Evolutionary conservation across 495 filamentous ascomycete species (phyloP).

Genomic region (Extremus antarcticus): DNA sequence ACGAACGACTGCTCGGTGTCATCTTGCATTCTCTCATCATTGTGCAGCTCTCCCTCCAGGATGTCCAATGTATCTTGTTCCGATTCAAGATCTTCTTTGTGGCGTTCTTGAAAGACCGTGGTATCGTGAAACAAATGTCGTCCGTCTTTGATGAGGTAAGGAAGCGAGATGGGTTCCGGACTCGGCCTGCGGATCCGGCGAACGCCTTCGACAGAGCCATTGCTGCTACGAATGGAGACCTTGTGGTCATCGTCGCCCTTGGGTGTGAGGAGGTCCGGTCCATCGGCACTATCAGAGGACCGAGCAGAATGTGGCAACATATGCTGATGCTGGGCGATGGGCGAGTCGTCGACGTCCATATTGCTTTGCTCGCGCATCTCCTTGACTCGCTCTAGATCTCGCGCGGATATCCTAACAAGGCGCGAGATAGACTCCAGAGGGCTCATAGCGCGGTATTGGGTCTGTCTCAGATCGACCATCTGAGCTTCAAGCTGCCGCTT

Average conservation of each 20-base stretch:
- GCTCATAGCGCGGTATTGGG: conserved; percentile 23
- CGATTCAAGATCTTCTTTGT: conserved; percentile 15
- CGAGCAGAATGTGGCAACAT: conserved; percentile 5
- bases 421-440: conserved; percentile 22
- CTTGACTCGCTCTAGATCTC: conserved; percentile 4
- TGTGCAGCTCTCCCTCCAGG: conserved; percentile 2
- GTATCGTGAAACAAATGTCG: conserved; percentile 8
- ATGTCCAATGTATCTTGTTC: conserved; percentile 8
- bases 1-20: background rate
- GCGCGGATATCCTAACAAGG: conserved; percentile 18
- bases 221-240: conserved; percentile 16
- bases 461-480: conserved; percentile 26
- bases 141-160: conserved; percentile 28
- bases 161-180: conserved; percentile 26
- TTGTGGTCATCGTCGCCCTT: conserved; percentile 16
- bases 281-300: conserved; percentile 16
- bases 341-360: conserved; percentile 14
- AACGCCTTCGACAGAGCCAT: conserved; percentile 7
- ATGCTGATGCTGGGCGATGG: background rate
- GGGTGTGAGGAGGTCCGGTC: conserved; percentile 15
- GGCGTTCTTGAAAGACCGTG: conserved; percentile 12
- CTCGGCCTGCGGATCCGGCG: conserved; percentile 12
- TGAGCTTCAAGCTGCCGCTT: conserved; percentile 26
- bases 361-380: conserved; percentile 8
- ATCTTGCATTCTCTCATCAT: background rate